phyloP scores from a whole-genome alignment of 2,329 filamentous ascomycete species.

The Periconia sp. region DNA sequence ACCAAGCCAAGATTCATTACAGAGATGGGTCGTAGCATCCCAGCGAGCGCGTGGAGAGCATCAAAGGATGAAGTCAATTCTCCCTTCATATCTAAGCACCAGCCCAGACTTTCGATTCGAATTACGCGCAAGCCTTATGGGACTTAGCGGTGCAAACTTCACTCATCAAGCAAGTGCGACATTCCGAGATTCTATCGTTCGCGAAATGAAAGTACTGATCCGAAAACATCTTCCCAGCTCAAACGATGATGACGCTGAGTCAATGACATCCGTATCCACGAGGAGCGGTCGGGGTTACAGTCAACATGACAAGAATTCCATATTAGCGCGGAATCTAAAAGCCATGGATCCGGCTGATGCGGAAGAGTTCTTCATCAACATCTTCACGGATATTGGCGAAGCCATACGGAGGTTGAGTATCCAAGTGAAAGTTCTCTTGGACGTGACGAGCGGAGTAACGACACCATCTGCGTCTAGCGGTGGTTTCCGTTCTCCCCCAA shows the following conservation, averaged over 20 bases:
- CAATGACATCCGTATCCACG: constrained; percentile 85
- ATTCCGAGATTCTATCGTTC: constrained; percentile 82
- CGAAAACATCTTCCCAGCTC: constrained; percentile 87
- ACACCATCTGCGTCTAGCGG: constrained; percentile 48
- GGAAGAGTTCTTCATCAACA: constrained; percentile 78
- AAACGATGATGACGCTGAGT: constrained; percentile 91
- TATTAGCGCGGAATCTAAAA: constrained; percentile 85
- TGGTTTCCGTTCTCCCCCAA: constrained; percentile 54
- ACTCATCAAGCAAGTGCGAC: constrained; percentile 80
- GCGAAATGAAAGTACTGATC: constrained; percentile 86
- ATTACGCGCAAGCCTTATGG: constrained; percentile 73
- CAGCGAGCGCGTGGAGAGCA: constrained; percentile 73
- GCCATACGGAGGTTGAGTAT: constrained; percentile 83
- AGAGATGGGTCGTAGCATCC: constrained; percentile 82
- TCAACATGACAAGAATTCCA: constrained; percentile 87
- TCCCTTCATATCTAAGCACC: constrained; percentile 79
- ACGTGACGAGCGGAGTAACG: constrained; percentile 81
- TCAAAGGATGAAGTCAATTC: constrained; percentile 68
- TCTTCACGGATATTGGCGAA: constrained; percentile 89
- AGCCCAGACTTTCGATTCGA: constrained; percentile 73
- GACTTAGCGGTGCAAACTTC: constrained; percentile 81
- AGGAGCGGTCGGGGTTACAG: constrained; percentile 68
- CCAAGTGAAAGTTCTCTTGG: constrained; percentile 92
- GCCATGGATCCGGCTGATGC: constrained; percentile 83
- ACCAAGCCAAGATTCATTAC: constrained; percentile 73